phyloP scores from a whole-genome alignment of 352 stramenopile species.

The Globisporangium heterothallicum region DNA sequence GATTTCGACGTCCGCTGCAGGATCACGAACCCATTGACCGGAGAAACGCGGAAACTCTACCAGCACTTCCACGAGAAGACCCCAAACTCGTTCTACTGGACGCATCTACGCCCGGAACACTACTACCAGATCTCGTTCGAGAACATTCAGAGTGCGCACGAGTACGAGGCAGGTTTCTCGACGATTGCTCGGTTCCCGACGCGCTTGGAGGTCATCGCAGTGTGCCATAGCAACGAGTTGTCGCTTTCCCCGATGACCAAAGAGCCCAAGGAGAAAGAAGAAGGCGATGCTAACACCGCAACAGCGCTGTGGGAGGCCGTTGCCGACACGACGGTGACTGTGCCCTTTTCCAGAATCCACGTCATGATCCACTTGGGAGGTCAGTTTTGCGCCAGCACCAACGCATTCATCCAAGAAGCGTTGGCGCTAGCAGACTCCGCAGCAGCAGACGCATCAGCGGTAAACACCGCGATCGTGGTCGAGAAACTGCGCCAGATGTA shows the following conservation, averaged over 20 bases:
- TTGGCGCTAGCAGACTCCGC: slow-evolving; percentile 16
- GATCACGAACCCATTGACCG: slow-evolving; percentile 44
- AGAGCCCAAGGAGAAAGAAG: slow-evolving; percentile 2
- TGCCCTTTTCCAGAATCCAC: slow-evolving; percentile 36
- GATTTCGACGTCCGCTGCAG: slow-evolving; percentile 45
- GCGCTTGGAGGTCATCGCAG: slow-evolving; percentile 32
- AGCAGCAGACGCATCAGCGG: background rate
- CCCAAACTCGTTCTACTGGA: slow-evolving; percentile 58
- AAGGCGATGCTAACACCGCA: background rate
- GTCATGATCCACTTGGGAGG: slow-evolving; percentile 50
- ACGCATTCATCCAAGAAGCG: slow-evolving; percentile 28
- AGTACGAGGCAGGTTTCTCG: slow-evolving; percentile 42
- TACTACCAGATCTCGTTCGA: slow-evolving; percentile 49
- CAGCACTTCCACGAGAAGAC: slow-evolving; percentile 40
- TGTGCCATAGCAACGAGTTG: slow-evolving; percentile 24
- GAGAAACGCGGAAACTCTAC: slow-evolving; percentile 34
- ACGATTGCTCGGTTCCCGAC: slow-evolving; percentile 24
- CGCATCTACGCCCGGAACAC: slow-evolving; percentile 49
- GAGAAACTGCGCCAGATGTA: slow-evolving; percentile 45
- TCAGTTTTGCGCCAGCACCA: slow-evolving; percentile 29
- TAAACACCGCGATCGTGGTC: slow-evolving; percentile 11
- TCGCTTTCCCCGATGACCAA: background rate
- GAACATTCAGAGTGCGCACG: slow-evolving; percentile 34
- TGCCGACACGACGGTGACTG: slow-evolving; percentile 17
- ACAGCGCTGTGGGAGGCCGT: slow-evolving; percentile 26